Evolutionary conservation across 371 early-diverging fungal species (phyloP).

Genomic region (Actinomortierella ambigua): DNA sequence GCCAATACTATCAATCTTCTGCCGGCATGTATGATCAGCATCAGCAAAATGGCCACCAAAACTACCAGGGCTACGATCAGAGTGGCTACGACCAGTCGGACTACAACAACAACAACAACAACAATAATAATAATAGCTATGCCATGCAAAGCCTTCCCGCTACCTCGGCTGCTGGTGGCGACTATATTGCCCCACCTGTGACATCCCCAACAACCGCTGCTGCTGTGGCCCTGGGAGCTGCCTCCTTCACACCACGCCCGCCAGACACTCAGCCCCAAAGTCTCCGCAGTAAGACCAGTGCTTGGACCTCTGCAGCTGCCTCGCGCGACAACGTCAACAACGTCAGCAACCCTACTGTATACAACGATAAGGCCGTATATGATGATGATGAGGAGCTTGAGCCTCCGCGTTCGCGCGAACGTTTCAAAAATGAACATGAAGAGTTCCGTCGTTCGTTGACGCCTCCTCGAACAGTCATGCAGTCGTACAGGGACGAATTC

Average conservation of each 20-base stretch:
- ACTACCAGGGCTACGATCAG: conserved; percentile 21
- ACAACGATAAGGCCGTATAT: conserved; percentile 36
- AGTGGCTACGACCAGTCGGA: conserved; percentile 13
- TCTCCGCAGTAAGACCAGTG: conserved; percentile 16
- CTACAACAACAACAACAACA: conserved; percentile 15
- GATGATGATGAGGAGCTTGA: conserved; percentile 34
- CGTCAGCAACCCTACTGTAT: conserved; percentile 9
- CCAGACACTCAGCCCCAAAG: conserved; percentile 28
- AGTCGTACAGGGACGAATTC: conserved; percentile 38
- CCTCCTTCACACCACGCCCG: conserved; percentile 15
- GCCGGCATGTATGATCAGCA: conserved; percentile 4
- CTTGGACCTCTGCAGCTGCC: conserved; percentile 14
- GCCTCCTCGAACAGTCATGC: conserved; percentile 38
- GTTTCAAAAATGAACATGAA: conserved; percentile 10
- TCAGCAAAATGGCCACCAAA: conserved; percentile 11
- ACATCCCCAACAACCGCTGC: conserved; percentile 30
- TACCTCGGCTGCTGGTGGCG: too few species aligned
- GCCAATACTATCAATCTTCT: too few species aligned
- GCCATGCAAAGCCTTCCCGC: too few species aligned
- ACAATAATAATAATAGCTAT: conserved; percentile 17
- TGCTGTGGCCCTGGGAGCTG: conserved; percentile 2
- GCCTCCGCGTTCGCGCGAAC: conserved; percentile 34
- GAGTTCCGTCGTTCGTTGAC: conserved; percentile 40
- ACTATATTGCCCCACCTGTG: conserved; percentile 10
- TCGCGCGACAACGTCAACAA: conserved; percentile 8